Percentiles rank a stretch among this genome's conserved stretches.
These are phyloP conservation scores for Hemileia vastatrix DNA, from an alignment of 1,284 basidiomycete species.

Conservation along the genomic window DNA sequence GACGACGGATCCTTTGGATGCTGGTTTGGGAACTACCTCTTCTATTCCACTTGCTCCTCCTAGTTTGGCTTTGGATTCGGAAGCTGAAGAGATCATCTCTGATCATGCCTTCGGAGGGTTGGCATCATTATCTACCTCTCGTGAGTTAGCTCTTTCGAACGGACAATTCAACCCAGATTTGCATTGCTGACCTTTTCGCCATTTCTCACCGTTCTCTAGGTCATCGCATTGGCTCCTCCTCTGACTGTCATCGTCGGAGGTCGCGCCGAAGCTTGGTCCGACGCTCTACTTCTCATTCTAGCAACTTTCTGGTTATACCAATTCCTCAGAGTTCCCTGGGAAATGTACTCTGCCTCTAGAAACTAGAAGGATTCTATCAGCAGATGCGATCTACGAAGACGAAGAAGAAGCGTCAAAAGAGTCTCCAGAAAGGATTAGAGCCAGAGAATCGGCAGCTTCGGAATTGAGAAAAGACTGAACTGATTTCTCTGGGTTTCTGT, in stretches of 20 bases:
- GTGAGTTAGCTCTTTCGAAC: too few species aligned
- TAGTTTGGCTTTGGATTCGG: not conserved
- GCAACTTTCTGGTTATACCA: constrained; percentile 42
- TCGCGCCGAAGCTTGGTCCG: constrained; percentile 45
- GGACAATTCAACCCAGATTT: too few species aligned
- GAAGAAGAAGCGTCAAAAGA: constrained; percentile 24
- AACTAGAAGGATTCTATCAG: constrained; percentile 32
- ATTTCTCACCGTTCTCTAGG: not conserved
- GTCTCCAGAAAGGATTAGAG: too few species aligned
- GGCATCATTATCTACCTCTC: constrained; percentile 34
- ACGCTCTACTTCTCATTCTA: constrained; percentile 44
- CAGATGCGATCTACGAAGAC: constrained; percentile 9
- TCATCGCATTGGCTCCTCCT: constrained; percentile 35
- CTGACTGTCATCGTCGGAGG: too few species aligned
- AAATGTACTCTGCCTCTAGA: constrained; percentile 39
- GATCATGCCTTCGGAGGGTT: constrained; percentile 30
- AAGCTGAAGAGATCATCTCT: not conserved
- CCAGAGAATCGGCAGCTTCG: constrained; percentile 30
- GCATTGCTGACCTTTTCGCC: too few species aligned
- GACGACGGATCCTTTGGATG: too few species aligned
- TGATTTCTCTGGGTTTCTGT: constrained; percentile 37
- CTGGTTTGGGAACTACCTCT: too few species aligned
- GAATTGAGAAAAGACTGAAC: constrained; percentile 41
- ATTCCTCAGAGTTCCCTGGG: constrained; percentile 39
- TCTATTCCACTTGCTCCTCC: not conserved